Evolutionary conservation across 495 filamentous ascomycete species (phyloP), one percentile per base, ranked within the genome.

Genomic region (Hyaloscypha variabilis): DNA sequence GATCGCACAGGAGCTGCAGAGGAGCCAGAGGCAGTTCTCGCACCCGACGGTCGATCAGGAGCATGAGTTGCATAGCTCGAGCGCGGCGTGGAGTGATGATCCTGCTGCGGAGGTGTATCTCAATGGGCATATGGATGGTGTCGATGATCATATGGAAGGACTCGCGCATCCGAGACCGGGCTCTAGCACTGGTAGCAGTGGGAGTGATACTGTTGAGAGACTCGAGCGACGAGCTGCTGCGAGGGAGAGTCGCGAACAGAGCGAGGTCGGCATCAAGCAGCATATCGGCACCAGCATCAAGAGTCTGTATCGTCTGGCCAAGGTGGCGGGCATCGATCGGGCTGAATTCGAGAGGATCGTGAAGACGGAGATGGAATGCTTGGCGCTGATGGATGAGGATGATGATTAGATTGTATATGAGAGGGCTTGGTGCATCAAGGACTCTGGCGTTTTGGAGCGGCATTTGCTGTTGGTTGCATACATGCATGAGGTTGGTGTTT

Each of bases 231-330:
- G 81, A 25, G 90, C 88, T 8, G 66, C 69, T 3, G 83, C 83
- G 58, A 85, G 76, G 55, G 39, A 46, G 6, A 17, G 11, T 17
- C 10, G 39, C 10, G 86, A 87, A 64, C 83, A 87, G 58, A 88
- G 82, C 60, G 93, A 97, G 72, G 80, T 91, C 17, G 93, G 89
- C 3, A 87, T 97, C 24, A 91, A 92, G 75, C 92, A 96, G 75
- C 95, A 97, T 76, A 89, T 99, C 28, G 86, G 90, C 51, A 87
- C 91, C 8, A 94, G 88, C 72, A 87, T 99, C 65, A 94, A 96
- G 81, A 95, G 91, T 75, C 75, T 99, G 66, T 97, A 89, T 72
- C 81, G 92, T 42, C 78, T 99, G 34, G 92, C 93, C 51, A 86
- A 87, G 70, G 83, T 86, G 19, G 87, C 87, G 23, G 95, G 95